These are phyloP conservation scores for Claviceps capensis DNA, from an alignment of 2,329 filamentous ascomycete genomes.

Conservation along the genomic window DNA sequence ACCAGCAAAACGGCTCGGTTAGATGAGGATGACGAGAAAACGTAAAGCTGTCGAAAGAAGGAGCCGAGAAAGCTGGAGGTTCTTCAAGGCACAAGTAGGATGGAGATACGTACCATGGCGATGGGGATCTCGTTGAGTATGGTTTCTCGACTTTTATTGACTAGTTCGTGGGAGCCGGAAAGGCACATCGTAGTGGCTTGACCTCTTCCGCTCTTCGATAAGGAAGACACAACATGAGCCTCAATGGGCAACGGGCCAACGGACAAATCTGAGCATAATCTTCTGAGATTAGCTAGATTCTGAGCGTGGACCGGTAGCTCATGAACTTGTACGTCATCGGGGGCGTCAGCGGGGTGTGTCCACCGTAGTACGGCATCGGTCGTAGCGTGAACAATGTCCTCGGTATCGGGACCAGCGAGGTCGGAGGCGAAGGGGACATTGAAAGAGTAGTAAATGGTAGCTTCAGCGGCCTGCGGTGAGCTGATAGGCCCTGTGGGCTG, in stretches of 20 bases:
- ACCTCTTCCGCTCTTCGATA: constrained; percentile 57
- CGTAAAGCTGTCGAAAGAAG: neutral
- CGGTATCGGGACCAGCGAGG: constrained; percentile 79
- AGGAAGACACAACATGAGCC: constrained; percentile 70
- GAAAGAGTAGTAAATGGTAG: constrained; percentile 84
- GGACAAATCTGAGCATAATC: constrained; percentile 70
- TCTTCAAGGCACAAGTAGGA: neutral
- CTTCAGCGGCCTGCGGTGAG: constrained; percentile 58
- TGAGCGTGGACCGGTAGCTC: constrained; percentile 84
- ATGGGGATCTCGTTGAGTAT: constrained; percentile 88
- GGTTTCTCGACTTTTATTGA: constrained; percentile 78
- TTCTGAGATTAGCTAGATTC: constrained; percentile 68
- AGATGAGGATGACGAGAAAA: neutral
- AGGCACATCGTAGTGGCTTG: constrained; percentile 81
- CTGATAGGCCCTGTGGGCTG: constrained; percentile 42
- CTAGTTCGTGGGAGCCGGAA: constrained; percentile 73
- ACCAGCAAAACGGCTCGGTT: neutral
- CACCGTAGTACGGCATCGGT: constrained; percentile 77
- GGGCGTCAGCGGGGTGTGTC: constrained; percentile 81
- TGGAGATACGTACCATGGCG: constrained; percentile 56
- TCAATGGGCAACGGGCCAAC: constrained; percentile 58
- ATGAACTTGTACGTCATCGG: constrained; percentile 72
- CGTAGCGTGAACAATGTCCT: constrained; percentile 89
- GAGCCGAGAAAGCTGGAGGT: neutral
- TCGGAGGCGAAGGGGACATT: constrained; percentile 94